phyloP scores from a whole-genome alignment of 768 basidiomycete genomes.

The Dacryopinax primogenitus region DNA sequence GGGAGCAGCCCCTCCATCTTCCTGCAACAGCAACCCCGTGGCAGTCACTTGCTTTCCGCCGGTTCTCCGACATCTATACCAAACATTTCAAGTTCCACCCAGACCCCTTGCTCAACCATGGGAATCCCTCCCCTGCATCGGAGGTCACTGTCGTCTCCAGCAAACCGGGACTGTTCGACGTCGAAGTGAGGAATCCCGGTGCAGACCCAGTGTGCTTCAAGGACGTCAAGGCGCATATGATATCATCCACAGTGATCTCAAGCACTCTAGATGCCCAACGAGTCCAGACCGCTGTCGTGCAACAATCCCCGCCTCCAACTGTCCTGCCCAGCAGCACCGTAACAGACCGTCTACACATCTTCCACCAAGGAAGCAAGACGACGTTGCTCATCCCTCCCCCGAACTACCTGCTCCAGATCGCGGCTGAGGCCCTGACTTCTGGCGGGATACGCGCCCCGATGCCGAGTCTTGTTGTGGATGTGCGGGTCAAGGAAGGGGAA shows the following conservation, averaged over 20 bases:
- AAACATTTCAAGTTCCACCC: slow-evolving; percentile 50
- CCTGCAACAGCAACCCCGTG: slow-evolving; percentile 42
- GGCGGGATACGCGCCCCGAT: slow-evolving; percentile 70
- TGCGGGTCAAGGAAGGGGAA: slow-evolving; percentile 65
- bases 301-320: slow-evolving; percentile 39
- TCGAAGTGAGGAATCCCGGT: slow-evolving; percentile 36
- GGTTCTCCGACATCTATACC: slow-evolving; percentile 61
- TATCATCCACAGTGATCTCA: slow-evolving; percentile 39
- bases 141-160: slow-evolving; percentile 35
- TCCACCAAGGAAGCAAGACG: slow-evolving; percentile 49
- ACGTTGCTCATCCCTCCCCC: slow-evolving; percentile 57
- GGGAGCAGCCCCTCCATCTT: slow-evolving; percentile 35
- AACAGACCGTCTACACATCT: slow-evolving; percentile 62
- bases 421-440: slow-evolving; percentile 43
- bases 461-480: slow-evolving; percentile 89
- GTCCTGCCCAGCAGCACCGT: slow-evolving; percentile 41
- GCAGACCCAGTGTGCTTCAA: slow-evolving; percentile 13
- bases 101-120: slow-evolving; percentile 32
- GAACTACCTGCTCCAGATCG: slow-evolving; percentile 53
- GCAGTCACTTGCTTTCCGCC: slow-evolving; percentile 53
- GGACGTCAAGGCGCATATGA: slow-evolving; percentile 20
- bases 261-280: slow-evolving; percentile 42
- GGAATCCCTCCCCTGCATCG: slow-evolving; percentile 20
- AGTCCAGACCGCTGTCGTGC: slow-evolving; percentile 54
- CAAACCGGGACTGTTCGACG: slow-evolving; percentile 38